Percentiles rank a stretch among this genome's conserved stretches.
Evolutionary conservation across 192 early-diverging fungal genomes (phyloP).

Genomic region (Podila clonocystis): DNA sequence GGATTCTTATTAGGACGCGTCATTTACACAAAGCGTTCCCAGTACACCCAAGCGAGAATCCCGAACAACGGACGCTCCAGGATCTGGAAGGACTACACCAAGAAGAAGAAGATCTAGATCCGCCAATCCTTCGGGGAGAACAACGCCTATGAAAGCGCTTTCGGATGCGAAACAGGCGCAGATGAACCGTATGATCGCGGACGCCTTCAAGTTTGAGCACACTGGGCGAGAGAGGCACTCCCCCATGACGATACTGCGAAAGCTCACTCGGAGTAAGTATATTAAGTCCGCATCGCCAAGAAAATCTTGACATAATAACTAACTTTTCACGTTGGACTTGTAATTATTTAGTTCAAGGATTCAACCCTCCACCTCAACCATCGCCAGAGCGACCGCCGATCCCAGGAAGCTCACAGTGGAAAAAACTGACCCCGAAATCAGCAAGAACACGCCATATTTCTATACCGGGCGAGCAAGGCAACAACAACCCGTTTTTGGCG

Average conservation of each 20-base stretch:
- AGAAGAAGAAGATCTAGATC: conserved; percentile 27
- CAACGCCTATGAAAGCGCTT: conserved; percentile 29
- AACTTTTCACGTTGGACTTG: not conserved
- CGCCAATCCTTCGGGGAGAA: conserved; percentile 5
- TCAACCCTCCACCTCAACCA: conserved; percentile 33
- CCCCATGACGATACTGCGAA: conserved; percentile 36
- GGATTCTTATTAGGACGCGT: conserved; percentile 7
- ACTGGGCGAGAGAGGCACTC: conserved; percentile 40
- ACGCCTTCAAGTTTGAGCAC: conserved; percentile 21
- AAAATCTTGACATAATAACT: not conserved
- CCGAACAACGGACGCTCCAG: conserved; percentile 15
- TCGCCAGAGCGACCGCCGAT: conserved; percentile 26
- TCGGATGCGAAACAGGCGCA: conserved; percentile 39
- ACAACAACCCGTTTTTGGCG: conserved; percentile 10
- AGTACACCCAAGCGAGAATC: conserved; percentile 35
- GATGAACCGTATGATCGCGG: conserved; percentile 26
- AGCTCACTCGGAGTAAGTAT: conserved; percentile 28
- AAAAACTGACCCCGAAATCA: conserved; percentile 39
- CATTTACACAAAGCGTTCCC: conserved; percentile 2
- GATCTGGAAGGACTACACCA: conserved; percentile 33
- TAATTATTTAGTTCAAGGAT: conserved; percentile 25
- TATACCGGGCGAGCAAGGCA: not conserved
- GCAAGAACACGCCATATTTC: conserved; percentile 23
- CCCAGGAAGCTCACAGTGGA: conserved; percentile 39
- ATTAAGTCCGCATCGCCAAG: not conserved